Conservation (phyloP, 148 eudicot species). For the Dysphania ambrosioides region DNA sequence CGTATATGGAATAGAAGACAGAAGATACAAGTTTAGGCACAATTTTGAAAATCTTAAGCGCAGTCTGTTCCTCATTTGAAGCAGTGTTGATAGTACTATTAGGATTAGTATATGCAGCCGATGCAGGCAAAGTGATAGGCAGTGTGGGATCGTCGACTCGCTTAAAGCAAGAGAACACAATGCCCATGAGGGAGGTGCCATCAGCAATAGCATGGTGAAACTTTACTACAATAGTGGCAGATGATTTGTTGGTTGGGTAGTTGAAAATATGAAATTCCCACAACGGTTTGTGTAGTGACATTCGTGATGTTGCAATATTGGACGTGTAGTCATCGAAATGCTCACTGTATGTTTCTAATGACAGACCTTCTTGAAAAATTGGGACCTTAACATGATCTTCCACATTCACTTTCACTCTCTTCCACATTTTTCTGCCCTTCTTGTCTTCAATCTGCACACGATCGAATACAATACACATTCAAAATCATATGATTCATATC, state of each 20-base stretch:
- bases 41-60: no score
- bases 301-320: not conserved
- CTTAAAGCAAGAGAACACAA: not conserved
- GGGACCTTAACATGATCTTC: not conserved
- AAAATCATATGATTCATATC: not conserved
- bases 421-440: slow-evolving; percentile 32
- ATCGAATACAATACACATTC: not conserved
- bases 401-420: slow-evolving; percentile 29
- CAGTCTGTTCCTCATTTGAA: no score
- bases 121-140: no score
- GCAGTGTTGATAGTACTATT: no score
- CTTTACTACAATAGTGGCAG: not conserved
- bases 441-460: slow-evolving; percentile 22
- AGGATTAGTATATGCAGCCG: no score
- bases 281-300: not conserved
- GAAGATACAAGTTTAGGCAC: slow-evolving; percentile 16
- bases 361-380: not conserved
- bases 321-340: not conserved
- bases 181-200: not conserved
- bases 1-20: slow-evolving; percentile 3
- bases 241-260: not conserved
- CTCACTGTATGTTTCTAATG: not conserved
- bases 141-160: not conserved
- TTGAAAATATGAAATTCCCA: not conserved
- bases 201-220: not conserved